A percentile compares a stretch with the other conserved stretches of the same genome.
phyloP scores from a whole-genome alignment of 1,284 basidiomycete species.

The Fomitopsis schrenkii region DNA sequence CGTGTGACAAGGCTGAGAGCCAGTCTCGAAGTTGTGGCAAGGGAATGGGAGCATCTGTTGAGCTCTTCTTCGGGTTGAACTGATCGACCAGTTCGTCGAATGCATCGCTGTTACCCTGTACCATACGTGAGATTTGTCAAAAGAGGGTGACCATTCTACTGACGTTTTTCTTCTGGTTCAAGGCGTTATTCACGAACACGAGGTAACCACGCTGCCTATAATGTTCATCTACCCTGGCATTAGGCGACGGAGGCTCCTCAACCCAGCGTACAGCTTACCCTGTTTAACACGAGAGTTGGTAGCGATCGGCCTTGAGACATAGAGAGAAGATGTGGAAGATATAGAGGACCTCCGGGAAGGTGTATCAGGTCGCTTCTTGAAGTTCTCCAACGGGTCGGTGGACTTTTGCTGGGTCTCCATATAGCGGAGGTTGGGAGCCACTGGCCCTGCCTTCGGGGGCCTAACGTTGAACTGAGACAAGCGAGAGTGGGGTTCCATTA shows the following conservation, averaged over 20 bases:
- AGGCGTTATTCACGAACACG: conserved; percentile 78
- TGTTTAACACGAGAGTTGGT: conserved; percentile 76
- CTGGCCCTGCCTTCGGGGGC: conserved; percentile 60
- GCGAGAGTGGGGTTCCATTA: conserved; percentile 74
- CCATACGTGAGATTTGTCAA: background rate
- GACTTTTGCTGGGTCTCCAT: conserved; percentile 40
- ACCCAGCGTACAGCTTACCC: conserved; percentile 16
- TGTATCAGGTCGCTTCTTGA: conserved; percentile 34
- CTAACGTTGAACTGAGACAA: conserved; percentile 70
- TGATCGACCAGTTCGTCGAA: conserved; percentile 72
- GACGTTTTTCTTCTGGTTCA: conserved; percentile 72
- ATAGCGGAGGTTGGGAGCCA: conserved; percentile 37
- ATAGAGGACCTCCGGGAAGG: conserved; percentile 28
- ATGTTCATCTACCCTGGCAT: conserved; percentile 47
- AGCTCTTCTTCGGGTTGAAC: conserved; percentile 52
- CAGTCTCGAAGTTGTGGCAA: conserved; percentile 65
- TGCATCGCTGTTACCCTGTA: conserved; percentile 59
- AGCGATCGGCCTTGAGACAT: conserved; percentile 57
- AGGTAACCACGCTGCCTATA: conserved; percentile 82
- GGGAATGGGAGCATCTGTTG: conserved; percentile 34
- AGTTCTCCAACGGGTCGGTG: conserved; percentile 36
- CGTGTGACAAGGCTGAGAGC: conserved; percentile 74
- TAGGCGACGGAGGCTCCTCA: background rate
- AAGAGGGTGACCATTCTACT: conserved; percentile 20
- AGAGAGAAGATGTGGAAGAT: conserved; percentile 27